Evolutionary conservation across 2,329 filamentous ascomycete genomes (phyloP).

Genomic region (Ophiostoma ips): DNA sequence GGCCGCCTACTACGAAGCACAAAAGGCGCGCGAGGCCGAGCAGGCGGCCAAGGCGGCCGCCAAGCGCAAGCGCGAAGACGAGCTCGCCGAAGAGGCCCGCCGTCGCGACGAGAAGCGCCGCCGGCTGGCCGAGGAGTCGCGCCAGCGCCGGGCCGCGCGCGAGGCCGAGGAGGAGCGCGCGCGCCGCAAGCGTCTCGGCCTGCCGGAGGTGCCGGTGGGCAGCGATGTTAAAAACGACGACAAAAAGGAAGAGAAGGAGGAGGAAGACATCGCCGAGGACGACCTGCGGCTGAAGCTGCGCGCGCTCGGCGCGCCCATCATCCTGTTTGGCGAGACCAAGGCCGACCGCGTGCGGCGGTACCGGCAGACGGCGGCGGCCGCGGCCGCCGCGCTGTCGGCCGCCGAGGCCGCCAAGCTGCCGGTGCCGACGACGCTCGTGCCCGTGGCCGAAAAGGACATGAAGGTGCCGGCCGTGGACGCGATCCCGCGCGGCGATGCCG

Average conservation of each 20-base stretch:
- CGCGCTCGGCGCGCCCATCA: conserved; percentile 55
- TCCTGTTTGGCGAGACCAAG: conserved; percentile 72
- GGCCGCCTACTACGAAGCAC: conserved; percentile 68
- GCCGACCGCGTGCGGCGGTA: conserved; percentile 56
- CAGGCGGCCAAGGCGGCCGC: conserved; percentile 54
- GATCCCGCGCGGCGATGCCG: conserved; percentile 41
- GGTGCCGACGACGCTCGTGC: conserved; percentile 70
- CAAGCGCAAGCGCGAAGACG: conserved; percentile 84
- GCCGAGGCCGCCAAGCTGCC: conserved; percentile 36
- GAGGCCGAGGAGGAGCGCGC: conserved; percentile 60
- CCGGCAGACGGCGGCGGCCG: conserved; percentile 44
- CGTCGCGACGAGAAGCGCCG: conserved; percentile 70
- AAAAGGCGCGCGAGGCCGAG: conserved; percentile 57
- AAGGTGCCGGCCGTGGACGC: conserved; percentile 51
- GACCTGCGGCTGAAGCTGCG: conserved; percentile 57
- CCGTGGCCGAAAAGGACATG: conserved; percentile 79
- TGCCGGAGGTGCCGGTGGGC: conserved; percentile 54
- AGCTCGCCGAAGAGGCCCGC: conserved; percentile 55
- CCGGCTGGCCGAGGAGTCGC: conserved; percentile 68
- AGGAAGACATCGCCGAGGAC: conserved; percentile 49
- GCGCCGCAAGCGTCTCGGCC: conserved; percentile 60
- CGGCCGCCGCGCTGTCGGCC: conserved; percentile 29
- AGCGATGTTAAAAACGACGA: conserved; percentile 6
- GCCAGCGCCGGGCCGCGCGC: conserved; percentile 52
- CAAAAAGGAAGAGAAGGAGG: conserved; percentile 19